phyloP scores from a whole-genome alignment of 2,329 filamentous ascomycete species.

The Arachnomyces sp. region DNA sequence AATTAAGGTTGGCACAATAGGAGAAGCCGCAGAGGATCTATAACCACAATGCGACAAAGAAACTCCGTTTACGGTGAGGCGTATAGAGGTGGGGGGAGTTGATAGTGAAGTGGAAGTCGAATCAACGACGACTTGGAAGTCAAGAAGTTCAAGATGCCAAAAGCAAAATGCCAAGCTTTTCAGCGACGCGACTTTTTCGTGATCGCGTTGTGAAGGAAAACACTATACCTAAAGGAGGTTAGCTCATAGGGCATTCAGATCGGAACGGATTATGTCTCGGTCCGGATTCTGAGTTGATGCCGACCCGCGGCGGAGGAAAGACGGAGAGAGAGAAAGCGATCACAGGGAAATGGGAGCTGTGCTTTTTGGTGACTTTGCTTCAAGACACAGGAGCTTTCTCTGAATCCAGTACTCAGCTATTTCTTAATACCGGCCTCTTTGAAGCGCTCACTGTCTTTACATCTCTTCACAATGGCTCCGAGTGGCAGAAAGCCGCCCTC shows the following conservation, averaged over 20 bases:
- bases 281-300: slow-evolving; percentile 16
- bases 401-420: neutral
- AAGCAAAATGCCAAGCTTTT: no score
- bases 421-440: slow-evolving; percentile 11
- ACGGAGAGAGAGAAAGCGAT: slow-evolving; percentile 4
- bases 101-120: no score
- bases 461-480: slow-evolving; percentile 30
- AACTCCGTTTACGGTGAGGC: no score
- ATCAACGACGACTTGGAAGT: no score
- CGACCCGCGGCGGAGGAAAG: slow-evolving; percentile 13
- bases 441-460: slow-evolving; percentile 8
- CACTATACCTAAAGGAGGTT: slow-evolving; percentile 13
- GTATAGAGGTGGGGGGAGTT: no score
- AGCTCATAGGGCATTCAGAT: slow-evolving; percentile 14
- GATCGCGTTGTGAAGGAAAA: neutral
- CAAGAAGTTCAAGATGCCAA: no score
- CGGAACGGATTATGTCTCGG: slow-evolving; percentile 29
- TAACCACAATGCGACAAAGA: neutral
- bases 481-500: slow-evolving; percentile 46
- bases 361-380: neutral
- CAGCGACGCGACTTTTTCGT: no score
- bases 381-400: neutral
- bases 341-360: no score
- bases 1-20: neutral
- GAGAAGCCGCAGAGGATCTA: neutral